These are phyloP conservation scores for Trametes cubensis DNA, from an alignment of 768 basidiomycete genomes.

Conservation along the genomic window DNA sequence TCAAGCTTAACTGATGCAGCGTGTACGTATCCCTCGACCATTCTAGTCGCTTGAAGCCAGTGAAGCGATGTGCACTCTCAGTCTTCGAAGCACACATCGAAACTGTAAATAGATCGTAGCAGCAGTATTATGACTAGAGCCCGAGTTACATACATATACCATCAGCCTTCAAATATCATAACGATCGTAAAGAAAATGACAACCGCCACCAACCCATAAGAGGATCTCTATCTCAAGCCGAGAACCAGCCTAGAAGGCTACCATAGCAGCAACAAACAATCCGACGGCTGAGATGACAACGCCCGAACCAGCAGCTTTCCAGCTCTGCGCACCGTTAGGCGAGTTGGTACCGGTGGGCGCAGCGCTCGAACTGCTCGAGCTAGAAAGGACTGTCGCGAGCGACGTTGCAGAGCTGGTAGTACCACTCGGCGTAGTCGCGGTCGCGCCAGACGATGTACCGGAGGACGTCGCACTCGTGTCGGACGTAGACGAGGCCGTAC, in stretches of 20 bases:
- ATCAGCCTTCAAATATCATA: no score
- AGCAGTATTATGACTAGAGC: no score
- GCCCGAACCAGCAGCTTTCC: neutral
- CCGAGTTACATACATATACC: no score
- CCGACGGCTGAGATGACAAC: neutral
- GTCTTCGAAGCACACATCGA: no score
- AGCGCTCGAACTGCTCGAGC: neutral
- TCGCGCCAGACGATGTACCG: neutral
- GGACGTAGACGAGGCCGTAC: neutral
- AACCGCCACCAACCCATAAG: no score
- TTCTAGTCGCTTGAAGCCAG: no score
- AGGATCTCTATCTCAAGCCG: no score
- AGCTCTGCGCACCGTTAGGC: neutral
- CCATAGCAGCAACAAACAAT: neutral
- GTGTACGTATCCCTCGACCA: no score
- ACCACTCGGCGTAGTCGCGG: neutral
- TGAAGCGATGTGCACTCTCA: no score
- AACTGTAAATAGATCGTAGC: no score
- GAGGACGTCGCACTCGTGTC: neutral
- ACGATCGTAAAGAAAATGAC: no score
- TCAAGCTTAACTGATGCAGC: no score
- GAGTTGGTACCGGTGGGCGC: neutral
- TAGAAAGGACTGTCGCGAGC: neutral
- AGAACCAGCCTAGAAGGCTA: neutral
- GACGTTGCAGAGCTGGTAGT: neutral